These are phyloP conservation scores for Pseudogymnoascus sp. DNA, from an alignment of 2,329 filamentous ascomycete genomes.

Conservation along the genomic window DNA sequence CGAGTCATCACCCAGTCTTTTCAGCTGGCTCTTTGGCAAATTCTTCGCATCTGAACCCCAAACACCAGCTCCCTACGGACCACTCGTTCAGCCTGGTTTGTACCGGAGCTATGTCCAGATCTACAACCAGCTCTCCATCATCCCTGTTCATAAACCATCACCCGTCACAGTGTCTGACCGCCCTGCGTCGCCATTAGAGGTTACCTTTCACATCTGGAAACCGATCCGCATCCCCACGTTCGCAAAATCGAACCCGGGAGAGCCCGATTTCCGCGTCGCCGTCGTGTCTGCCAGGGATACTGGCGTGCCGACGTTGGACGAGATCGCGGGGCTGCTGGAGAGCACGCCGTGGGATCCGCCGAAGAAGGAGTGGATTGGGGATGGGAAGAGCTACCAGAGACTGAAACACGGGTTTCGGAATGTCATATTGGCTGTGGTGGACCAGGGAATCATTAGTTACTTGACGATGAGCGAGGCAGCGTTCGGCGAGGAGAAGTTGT, in stretches of 20 bases:
- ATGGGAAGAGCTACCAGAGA: constrained; percentile 60
- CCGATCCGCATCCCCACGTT: constrained; percentile 52
- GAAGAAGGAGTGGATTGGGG: constrained; percentile 31
- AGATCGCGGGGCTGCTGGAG: constrained; percentile 65
- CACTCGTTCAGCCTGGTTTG: constrained; percentile 55
- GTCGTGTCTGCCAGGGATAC: constrained; percentile 71
- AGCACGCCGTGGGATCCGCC: constrained; percentile 65
- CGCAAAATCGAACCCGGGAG: constrained; percentile 69
- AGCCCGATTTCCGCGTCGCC: constrained; percentile 77
- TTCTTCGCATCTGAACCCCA: constrained; percentile 21
- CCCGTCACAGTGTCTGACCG: constrained; percentile 26
- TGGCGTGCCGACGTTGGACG: constrained; percentile 61
- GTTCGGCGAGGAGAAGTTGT: constrained; percentile 70
- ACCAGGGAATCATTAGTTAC: constrained; percentile 85
- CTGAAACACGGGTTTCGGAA: constrained; percentile 80
- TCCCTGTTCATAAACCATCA: constrained; percentile 62
- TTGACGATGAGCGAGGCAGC: constrained; percentile 71
- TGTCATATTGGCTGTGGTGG: constrained; percentile 80
- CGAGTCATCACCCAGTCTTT: constrained; percentile 19
- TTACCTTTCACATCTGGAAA: constrained; percentile 76
- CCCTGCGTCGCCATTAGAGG: constrained; percentile 24
- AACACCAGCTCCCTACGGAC: constrained; percentile 36
- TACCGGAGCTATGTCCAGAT: constrained; percentile 63
- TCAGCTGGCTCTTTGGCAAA: constrained; percentile 27
- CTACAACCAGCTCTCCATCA: constrained; percentile 67